Conservation (phyloP, 2,329 filamentous ascomycete genomes). For the Fusarium tuaranense region DNA sequence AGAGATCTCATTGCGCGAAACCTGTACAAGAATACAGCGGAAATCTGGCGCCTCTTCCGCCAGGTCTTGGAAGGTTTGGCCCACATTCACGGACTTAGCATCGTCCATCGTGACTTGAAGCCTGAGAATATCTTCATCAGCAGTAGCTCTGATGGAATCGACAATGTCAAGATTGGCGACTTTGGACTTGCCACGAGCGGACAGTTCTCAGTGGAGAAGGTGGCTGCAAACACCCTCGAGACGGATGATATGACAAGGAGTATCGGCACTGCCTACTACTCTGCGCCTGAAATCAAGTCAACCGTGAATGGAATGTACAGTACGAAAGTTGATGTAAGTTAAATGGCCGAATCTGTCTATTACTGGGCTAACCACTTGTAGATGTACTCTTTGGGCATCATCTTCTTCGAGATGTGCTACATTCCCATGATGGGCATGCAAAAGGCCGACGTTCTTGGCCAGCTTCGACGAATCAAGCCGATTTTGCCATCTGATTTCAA, state of each 20-base stretch:
- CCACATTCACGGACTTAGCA: slow-evolving; percentile 90
- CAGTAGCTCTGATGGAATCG: slow-evolving; percentile 75
- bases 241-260: slow-evolving; percentile 76
- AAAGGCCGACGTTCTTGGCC: slow-evolving; percentile 72
- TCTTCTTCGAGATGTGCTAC: slow-evolving; percentile 98
- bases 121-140: slow-evolving; percentile 96
- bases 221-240: slow-evolving; percentile 56
- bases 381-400: slow-evolving; percentile 98
- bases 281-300: slow-evolving; percentile 90
- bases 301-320: slow-evolving; percentile 82
- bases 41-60: slow-evolving; percentile 90
- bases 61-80: slow-evolving; percentile 91
- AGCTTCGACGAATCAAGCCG: slow-evolving; percentile 75
- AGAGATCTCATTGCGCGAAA: slow-evolving; percentile 86
- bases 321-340: slow-evolving; percentile 86
- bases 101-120: slow-evolving; percentile 96
- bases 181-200: slow-evolving; percentile 95
- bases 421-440: slow-evolving; percentile 74
- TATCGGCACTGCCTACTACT: slow-evolving; percentile 86
- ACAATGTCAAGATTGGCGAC: slow-evolving; percentile 95
- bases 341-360: not conserved
- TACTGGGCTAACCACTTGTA: slow-evolving; percentile 44
- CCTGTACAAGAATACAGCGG: slow-evolving; percentile 78
- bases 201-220: slow-evolving; percentile 75
- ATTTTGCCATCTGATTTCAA: slow-evolving; percentile 80